A percentile compares a stretch with the other conserved stretches of the same genome.
Conservation (phyloP, 2,329 filamentous ascomycete species). For the Colletotrichum scovillei region DNA sequence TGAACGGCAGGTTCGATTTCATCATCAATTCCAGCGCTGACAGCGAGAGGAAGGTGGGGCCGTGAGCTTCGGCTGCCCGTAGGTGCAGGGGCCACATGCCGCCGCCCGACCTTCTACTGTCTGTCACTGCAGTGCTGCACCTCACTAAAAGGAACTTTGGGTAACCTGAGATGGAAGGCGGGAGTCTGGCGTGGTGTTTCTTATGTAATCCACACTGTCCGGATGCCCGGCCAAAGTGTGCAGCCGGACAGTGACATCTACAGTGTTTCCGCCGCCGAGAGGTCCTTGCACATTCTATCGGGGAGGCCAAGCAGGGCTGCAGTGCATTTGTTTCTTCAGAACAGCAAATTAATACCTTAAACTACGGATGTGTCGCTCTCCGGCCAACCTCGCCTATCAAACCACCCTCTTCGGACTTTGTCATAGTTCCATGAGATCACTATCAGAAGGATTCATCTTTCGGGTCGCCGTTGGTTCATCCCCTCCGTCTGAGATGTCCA, state of each 20-base stretch:
- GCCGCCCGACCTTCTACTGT: not conserved
- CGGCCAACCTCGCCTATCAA: conserved; percentile 7
- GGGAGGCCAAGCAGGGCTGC: not conserved
- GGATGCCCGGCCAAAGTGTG: not conserved
- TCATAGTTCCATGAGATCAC: not conserved
- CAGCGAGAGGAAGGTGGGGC: not conserved
- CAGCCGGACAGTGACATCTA: not conserved
- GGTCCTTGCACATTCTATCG: not conserved
- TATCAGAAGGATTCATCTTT: not conserved
- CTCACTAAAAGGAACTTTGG: not conserved
- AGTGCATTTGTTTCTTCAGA: not conserved
- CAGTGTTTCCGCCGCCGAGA: not conserved
- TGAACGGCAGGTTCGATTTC: conserved; percentile 9
- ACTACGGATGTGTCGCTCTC: not conserved
- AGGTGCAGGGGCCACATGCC: not conserved
- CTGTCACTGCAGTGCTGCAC: not conserved
- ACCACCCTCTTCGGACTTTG: not conserved
- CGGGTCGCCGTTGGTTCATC: not conserved
- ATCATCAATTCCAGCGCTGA: conserved; percentile 24
- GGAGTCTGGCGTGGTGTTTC: not conserved
- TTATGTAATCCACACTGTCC: not conserved
- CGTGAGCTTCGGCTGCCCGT: not conserved
- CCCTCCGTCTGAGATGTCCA: no score
- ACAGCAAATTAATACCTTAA: not conserved
- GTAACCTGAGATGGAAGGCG: not conserved